These are phyloP conservation scores for Chenopodium suecicum DNA, from an alignment of 148 eudicot species.

Conservation along the genomic window DNA sequence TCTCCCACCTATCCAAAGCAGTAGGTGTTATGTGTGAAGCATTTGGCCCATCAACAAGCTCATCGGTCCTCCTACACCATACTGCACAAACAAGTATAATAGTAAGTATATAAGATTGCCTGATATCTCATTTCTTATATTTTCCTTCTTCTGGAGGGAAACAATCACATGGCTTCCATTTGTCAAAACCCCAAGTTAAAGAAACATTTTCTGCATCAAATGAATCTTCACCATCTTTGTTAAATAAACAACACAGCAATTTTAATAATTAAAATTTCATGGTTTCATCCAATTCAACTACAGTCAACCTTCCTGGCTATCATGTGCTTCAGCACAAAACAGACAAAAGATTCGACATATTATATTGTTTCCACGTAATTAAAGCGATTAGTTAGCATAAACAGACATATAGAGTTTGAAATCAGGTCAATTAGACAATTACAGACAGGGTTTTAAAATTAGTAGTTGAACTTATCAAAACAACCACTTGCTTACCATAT, in stretches of 20 bases:
- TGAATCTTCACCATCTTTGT: background rate
- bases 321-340: background rate
- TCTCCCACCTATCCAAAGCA: slow-evolving; percentile 95
- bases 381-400: background rate
- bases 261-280: background rate
- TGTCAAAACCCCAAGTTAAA: background rate
- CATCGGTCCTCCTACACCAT: slow-evolving; percentile 99
- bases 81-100: slow-evolving; percentile 41
- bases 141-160: background rate
- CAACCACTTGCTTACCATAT: slow-evolving; percentile 52
- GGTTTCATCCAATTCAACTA: slow-evolving; percentile 3
- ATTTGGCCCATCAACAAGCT: slow-evolving; percentile 97
- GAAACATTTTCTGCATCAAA: background rate
- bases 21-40: slow-evolving; percentile 92
- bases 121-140: background rate
- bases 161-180: background rate
- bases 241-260: background rate
- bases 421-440: slow-evolving; percentile 5
- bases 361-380: background rate
- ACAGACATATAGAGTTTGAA: background rate
- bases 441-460: background rate
- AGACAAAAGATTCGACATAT: background rate
- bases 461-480: background rate
- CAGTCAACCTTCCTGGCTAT: background rate
- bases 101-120: background rate